phyloP scores from a whole-genome alignment of 2,329 filamentous ascomycete genomes.

The Xylariaceae sp. region DNA sequence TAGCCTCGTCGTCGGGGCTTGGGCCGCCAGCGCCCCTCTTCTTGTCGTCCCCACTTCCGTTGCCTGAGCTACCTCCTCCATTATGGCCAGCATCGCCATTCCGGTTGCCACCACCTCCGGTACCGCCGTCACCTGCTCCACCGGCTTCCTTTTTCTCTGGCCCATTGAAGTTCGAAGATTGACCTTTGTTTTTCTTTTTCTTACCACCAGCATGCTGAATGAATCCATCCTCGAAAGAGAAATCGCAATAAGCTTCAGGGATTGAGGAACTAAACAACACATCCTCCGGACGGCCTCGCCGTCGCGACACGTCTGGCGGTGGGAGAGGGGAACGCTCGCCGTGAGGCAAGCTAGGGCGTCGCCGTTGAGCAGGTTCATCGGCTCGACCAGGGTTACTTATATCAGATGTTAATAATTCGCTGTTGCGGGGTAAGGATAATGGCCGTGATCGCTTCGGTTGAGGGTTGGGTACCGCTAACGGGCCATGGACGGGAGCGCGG shows the following conservation, averaged over 20 bases:
- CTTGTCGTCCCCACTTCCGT: conserved; percentile 35
- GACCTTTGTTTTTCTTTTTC: conserved; percentile 40
- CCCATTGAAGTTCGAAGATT: conserved; percentile 22
- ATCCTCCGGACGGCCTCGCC: conserved; percentile 29
- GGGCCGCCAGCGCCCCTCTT: conserved; percentile 36
- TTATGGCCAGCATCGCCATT: conserved; percentile 35
- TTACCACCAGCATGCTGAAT: conserved; percentile 53
- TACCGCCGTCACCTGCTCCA: conserved; percentile 33
- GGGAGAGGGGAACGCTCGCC: conserved; percentile 24
- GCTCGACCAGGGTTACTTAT: conserved; percentile 23
- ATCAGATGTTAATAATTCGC: conserved; percentile 17
- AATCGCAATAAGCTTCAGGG: conserved; percentile 49
- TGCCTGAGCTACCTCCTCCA: conserved; percentile 31
- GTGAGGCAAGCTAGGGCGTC: conserved; percentile 26
- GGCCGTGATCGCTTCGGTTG: conserved; percentile 38
- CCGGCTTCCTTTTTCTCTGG: conserved; percentile 38
- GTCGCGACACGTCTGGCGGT: conserved; percentile 22
- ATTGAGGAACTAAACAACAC: conserved; percentile 45
- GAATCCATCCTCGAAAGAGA: conserved; percentile 51
- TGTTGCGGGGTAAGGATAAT: conserved; percentile 19
- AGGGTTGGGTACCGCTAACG: conserved; percentile 32
- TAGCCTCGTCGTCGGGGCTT: conserved; percentile 34
- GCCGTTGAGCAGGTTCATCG: conserved; percentile 27
- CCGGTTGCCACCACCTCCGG: conserved; percentile 30
- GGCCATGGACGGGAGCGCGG: conserved; percentile 19